Base-by-base conservation (phyloP, 2,329 filamentous ascomycete genomes). In the Atkinsonella hypoxylon region DNA sequence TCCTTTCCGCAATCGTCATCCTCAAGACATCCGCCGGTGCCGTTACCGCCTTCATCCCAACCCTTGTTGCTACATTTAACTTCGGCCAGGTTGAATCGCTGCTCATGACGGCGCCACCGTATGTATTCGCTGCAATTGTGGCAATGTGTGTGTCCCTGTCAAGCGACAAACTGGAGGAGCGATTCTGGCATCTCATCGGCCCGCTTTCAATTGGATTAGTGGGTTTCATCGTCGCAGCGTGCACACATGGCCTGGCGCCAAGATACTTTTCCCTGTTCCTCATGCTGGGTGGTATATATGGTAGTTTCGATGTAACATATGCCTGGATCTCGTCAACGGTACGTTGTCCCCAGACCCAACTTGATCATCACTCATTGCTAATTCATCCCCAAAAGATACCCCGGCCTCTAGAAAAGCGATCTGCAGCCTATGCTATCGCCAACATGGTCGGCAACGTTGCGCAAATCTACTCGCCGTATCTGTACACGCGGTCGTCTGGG, bases 151-250 rank as follows among this genome's bases (percentile, higher is more conserved):
- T 87, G 56, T 80, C 83, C 4, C 80, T 78, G 72, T 82, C 87
- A 62, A 82, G 84, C 15, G 85, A 88, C 63, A 75, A 73, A 42
- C 84, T 80, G 0, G 82, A 82, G 22, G 84, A 89, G 64, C 76
- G 84, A 4, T 87, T 81, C 64, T 78, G 78, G 63, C 85, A 89
- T 63, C 75, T 88, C 52, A 72, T 73, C 0, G 51, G 79, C 1
- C 83, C 85, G 0, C 70, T 87, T 9, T 75, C 71, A 51, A 69
- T 87, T 38, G 78, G 78, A 17, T 70, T 87, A 5, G 67, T 68
- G 1, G 78, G 81, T 4, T 88, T 85, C 66, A 82, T 88, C 57
- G 72, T 88, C 45, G 80, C 79, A 7, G 83, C 82, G 1, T 70
- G 79, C 0, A 87, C 83, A 8, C 50, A 45, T 22, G n/a, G 41